phyloP scores from a whole-genome alignment of 352 stramenopile genomes.

The Lagenidium giganteum region DNA sequence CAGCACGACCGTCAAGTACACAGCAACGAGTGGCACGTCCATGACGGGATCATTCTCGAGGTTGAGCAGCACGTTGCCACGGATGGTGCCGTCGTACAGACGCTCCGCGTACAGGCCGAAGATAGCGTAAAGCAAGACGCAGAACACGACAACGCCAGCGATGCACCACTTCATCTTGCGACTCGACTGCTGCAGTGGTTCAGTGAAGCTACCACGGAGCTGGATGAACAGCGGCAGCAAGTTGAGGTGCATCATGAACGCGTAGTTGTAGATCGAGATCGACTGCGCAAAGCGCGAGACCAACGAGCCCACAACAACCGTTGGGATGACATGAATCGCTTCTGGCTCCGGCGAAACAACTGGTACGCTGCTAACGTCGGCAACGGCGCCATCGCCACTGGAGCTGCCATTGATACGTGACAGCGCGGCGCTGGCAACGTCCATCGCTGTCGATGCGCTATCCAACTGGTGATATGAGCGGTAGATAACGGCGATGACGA shows the following conservation, averaged over 20 bases:
- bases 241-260: constrained; percentile 86
- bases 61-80: constrained; percentile 79
- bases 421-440: neutral
- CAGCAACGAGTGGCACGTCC: constrained; percentile 56
- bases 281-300: constrained; percentile 46
- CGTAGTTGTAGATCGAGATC: constrained; percentile 78
- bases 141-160: constrained; percentile 37
- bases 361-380: constrained; percentile 3
- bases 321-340: constrained; percentile 23
- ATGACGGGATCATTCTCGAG: constrained; percentile 68
- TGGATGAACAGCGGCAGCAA: constrained; percentile 71
- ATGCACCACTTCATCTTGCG: constrained; percentile 58
- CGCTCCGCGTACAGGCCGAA: constrained; percentile 47
- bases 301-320: constrained; percentile 19
- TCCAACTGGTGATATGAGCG: constrained; percentile 31
- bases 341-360: constrained; percentile 8
- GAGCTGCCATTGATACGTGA: neutral
- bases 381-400: too few species aligned
- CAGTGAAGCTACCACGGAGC: constrained; percentile 47
- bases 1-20: constrained; percentile 68
- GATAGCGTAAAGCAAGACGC: constrained; percentile 50
- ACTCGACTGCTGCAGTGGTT: constrained; percentile 36
- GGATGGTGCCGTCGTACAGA: constrained; percentile 49
- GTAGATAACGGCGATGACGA: constrained; percentile 53
- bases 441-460: too few species aligned